Evolutionary conservation across 371 early-diverging fungal genomes (phyloP), one percentile per base, ranked within the genome.

Genomic region (Zychaea mexicana): DNA sequence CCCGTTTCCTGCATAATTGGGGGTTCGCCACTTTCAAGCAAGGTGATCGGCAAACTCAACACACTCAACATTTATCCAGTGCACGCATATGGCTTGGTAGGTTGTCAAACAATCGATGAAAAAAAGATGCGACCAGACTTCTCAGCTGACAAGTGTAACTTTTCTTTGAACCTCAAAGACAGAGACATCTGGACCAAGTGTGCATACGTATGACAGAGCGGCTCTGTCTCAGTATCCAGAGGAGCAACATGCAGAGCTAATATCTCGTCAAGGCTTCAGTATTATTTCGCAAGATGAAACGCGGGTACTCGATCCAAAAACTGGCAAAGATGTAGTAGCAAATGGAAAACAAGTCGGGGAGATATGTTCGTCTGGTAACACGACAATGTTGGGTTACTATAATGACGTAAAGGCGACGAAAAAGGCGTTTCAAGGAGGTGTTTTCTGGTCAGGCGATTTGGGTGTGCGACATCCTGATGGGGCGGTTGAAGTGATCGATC

Each of bases 381-480:
- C 79, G 28, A 82, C 84, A 19, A 89, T 89, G 89, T 82, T 76
- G 2, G 81, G 78, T 3, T 81, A 81, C 32, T 81, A 78, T 38
- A 68, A 64, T 10, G 85, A 89, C 54, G 79, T 83, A 2, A 81
- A 81, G 55, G 89, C 86, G 24, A 91, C 90, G 13, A 71, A 62
- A 10, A 82, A 87, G 57, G 83, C 86, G 3, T 89, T 89, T 67
- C 60, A 76, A 6, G 76, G 79, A 26, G 90, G 90, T 30, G 84
- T 85, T 59, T 88, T 88, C 69, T 89, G 89, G 75, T 79, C 86
- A 38, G 91, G 91, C 6, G 91, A 91, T 69, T 66, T 91, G 49
- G 91, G 82, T 54, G 88, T 89, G 12, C 78, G 85, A 21, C 83
- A 86, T 59, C 72, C 84, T 24, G 90, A 91, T 68, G 91, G 91